phyloP scores from a whole-genome alignment of 1,284 basidiomycete genomes.

The Bondarzewia mesenterica region DNA sequence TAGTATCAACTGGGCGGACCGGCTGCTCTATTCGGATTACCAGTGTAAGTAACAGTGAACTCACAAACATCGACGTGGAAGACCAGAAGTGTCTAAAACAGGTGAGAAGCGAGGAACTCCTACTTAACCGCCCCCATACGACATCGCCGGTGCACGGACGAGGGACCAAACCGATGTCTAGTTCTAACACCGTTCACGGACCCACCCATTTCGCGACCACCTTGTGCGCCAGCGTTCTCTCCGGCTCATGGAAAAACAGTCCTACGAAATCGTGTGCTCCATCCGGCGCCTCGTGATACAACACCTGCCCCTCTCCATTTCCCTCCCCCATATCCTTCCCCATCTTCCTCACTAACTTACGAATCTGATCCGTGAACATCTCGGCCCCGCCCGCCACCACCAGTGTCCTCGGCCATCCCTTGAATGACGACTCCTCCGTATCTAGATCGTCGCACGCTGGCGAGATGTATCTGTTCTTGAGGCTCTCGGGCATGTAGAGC shows the following conservation, averaged over 20 bases:
- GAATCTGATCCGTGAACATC: conserved; percentile 39
- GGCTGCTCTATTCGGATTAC: too few species aligned
- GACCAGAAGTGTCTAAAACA: too few species aligned
- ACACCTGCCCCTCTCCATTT: conserved; percentile 37
- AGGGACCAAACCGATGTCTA: too few species aligned
- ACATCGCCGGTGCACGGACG: too few species aligned
- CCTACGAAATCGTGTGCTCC: conserved; percentile 44
- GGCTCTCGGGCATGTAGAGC: conserved; percentile 29
- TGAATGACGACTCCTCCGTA: conserved; percentile 27
- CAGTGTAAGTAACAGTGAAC: too few species aligned
- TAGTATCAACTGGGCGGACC: too few species aligned
- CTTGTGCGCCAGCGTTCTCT: conserved; percentile 35
- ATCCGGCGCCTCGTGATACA: conserved; percentile 40
- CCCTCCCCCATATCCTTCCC: conserved; percentile 25
- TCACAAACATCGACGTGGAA: too few species aligned
- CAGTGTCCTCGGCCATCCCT: conserved; percentile 45
- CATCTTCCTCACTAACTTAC: conserved; percentile 16
- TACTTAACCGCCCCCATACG: too few species aligned
- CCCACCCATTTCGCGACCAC: conserved; percentile 40
- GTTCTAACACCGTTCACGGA: too few species aligned
- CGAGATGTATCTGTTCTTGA: conserved; percentile 44
- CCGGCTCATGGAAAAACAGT: conserved; percentile 44
- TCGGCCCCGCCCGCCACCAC: conserved; percentile 47
- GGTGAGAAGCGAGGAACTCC: too few species aligned
- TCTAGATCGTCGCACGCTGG: conserved; percentile 33